A percentile compares a stretch with the other conserved stretches of the same genome.
Evolutionary conservation across 495 filamentous ascomycete genomes (phyloP).

Genomic region (Penicillium bovifimosum): DNA sequence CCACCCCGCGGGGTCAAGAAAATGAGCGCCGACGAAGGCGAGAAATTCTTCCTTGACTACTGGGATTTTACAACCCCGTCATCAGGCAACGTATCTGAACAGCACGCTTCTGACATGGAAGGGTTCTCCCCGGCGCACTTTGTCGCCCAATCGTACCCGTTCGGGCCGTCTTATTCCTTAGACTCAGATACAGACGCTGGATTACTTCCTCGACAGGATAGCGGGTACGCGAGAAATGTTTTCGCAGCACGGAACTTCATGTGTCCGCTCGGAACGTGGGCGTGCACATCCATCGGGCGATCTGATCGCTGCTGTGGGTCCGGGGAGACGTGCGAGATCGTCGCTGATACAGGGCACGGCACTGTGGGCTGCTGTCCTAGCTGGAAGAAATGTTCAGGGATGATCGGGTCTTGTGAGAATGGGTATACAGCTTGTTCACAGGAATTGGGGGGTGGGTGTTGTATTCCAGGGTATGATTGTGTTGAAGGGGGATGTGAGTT

Average conservation of each 20-base stretch:
- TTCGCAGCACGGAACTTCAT: constrained; percentile 50
- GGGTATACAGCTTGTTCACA: constrained; percentile 65
- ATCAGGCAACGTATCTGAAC: constrained; percentile 6
- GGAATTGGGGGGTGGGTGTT: constrained; percentile 77
- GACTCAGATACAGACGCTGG: constrained; percentile 8
- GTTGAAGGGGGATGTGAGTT: constrained; percentile 73
- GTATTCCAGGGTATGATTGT: constrained; percentile 75
- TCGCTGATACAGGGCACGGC: constrained; percentile 66
- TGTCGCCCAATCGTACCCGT: constrained; percentile 24
- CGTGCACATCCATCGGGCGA: constrained; percentile 62
- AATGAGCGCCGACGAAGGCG: constrained; percentile 74
- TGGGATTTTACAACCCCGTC: constrained; percentile 43
- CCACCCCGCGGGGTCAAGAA: constrained; percentile 52
- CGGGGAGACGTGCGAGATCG: constrained; percentile 62
- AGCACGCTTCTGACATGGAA: not conserved
- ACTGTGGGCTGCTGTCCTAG: constrained; percentile 81
- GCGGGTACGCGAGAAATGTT: not conserved
- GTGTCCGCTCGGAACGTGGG: constrained; percentile 65
- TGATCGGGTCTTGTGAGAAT: constrained; percentile 55
- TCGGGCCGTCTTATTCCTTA: constrained; percentile 37
- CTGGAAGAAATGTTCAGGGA: constrained; percentile 62
- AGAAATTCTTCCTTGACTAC: constrained; percentile 72
- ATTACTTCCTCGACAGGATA: not conserved
- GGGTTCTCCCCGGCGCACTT: constrained; percentile 10
- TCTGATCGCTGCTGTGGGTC: constrained; percentile 72